Evolutionary conservation across 1,139 yeast species (phyloP).

Genomic region (Scheffersomyces insectosa): DNA sequence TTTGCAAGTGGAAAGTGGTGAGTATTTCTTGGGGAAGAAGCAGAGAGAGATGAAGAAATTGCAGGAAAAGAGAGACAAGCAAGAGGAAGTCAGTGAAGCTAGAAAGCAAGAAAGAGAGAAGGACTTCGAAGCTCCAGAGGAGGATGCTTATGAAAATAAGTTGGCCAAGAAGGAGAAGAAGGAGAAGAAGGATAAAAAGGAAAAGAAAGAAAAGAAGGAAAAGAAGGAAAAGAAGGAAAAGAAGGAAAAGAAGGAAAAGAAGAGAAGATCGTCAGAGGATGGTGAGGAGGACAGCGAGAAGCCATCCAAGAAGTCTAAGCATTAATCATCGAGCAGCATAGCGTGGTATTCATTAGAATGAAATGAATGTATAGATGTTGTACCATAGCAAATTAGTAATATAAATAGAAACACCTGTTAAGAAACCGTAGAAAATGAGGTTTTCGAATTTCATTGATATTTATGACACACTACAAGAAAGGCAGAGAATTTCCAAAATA

Average conservation of each 20-base stretch:
- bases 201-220: slow-evolving; percentile 14
- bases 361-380: too few species aligned
- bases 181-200: slow-evolving; percentile 35
- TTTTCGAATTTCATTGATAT: too few species aligned
- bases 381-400: too few species aligned
- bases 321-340: neutral
- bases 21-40: slow-evolving; percentile 85
- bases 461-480: too few species aligned
- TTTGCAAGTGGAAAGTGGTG: slow-evolving; percentile 97
- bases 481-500: too few species aligned
- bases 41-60: slow-evolving; percentile 75
- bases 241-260: slow-evolving; percentile 11
- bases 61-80: slow-evolving; percentile 78
- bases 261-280: slow-evolving; percentile 10
- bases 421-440: too few species aligned
- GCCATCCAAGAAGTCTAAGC: slow-evolving; percentile 6
- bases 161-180: slow-evolving; percentile 29
- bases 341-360: too few species aligned
- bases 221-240: slow-evolving; percentile 15
- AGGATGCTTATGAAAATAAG: slow-evolving; percentile 21
- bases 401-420: too few species aligned
- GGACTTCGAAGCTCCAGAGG: slow-evolving; percentile 76
- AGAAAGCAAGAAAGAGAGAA: slow-evolving; percentile 72
- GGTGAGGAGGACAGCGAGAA: slow-evolving; percentile 5
- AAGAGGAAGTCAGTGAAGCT: slow-evolving; percentile 65